These are phyloP conservation scores for Chaetomium strumarium DNA, from an alignment of 2,329 filamentous ascomycete species.

Conservation along the genomic window DNA sequence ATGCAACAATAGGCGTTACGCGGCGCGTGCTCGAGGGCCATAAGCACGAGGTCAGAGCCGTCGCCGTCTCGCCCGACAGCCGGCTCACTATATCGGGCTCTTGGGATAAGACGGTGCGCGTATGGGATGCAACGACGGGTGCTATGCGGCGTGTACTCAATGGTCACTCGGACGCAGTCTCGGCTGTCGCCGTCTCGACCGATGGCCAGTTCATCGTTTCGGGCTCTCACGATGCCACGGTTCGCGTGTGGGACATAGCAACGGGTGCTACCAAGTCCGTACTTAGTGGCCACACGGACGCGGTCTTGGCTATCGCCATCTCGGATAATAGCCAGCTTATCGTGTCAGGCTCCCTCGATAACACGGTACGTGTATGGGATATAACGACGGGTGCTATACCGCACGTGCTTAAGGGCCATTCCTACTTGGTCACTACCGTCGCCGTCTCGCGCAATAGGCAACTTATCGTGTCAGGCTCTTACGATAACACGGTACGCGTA, in stretches of 20 bases:
- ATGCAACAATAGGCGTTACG: background rate
- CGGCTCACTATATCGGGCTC: background rate
- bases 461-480: background rate
- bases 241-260: no score
- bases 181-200: constrained; percentile 4
- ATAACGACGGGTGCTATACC: background rate
- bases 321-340: background rate
- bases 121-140: background rate
- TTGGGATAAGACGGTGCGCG: background rate
- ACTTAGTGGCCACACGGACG: no score
- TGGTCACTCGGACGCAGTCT: background rate
- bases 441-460: background rate
- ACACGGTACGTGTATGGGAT: constrained; percentile 5
- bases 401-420: background rate
- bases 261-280: no score
- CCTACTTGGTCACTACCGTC: background rate
- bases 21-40: background rate
- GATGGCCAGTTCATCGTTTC: background rate
- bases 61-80: constrained; percentile 1
- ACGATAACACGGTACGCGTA: background rate
- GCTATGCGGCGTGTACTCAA: background rate
- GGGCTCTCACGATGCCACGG: background rate
- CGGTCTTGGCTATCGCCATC: no score
- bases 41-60: background rate
- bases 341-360: constrained; percentile 1